Conservation (phyloP, 768 basidiomycete species). For the Tylopilus sp. region DNA sequence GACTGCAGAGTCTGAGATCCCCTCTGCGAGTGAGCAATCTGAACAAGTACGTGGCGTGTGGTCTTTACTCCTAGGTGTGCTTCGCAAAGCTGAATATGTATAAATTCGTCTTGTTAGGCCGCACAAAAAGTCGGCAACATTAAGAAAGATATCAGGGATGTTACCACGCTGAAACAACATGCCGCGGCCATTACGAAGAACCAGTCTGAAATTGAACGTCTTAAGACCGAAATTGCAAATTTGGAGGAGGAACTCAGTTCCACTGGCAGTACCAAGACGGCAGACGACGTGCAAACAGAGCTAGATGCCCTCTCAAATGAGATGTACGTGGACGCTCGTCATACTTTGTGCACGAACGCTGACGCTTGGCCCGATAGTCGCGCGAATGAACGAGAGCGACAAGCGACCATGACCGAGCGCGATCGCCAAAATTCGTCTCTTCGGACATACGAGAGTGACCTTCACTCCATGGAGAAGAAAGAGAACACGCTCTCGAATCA, state of each 20-base stretch:
- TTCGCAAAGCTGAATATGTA: neutral
- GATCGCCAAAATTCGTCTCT: conserved; percentile 56
- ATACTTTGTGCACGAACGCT: neutral
- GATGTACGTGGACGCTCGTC: conserved; percentile 48
- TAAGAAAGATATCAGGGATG: conserved; percentile 59
- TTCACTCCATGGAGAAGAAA: conserved; percentile 61
- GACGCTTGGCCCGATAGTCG: conserved; percentile 42
- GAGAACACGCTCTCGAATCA: conserved; percentile 56
- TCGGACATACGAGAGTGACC: conserved; percentile 54
- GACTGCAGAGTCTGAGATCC: conserved; percentile 51
- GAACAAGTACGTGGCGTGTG: conserved; percentile 53
- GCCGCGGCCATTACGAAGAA: conserved; percentile 56
- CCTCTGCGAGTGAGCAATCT: conserved; percentile 47
- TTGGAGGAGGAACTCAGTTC: conserved; percentile 68
- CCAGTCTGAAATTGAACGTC: conserved; percentile 53
- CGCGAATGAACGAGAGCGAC: conserved; percentile 61
- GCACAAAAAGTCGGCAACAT: conserved; percentile 48
- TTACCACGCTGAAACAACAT: conserved; percentile 57
- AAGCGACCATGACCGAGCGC: conserved; percentile 52
- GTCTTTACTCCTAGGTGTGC: neutral
- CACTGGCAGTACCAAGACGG: conserved; percentile 77
- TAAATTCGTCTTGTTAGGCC: conserved; percentile 37
- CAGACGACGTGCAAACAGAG: conserved; percentile 81
- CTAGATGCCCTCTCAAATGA: conserved; percentile 59
- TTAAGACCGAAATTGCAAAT: conserved; percentile 56